Evolutionary conservation across 805 yeast genomes (phyloP).

Genomic region (Lachancea mirantina): DNA sequence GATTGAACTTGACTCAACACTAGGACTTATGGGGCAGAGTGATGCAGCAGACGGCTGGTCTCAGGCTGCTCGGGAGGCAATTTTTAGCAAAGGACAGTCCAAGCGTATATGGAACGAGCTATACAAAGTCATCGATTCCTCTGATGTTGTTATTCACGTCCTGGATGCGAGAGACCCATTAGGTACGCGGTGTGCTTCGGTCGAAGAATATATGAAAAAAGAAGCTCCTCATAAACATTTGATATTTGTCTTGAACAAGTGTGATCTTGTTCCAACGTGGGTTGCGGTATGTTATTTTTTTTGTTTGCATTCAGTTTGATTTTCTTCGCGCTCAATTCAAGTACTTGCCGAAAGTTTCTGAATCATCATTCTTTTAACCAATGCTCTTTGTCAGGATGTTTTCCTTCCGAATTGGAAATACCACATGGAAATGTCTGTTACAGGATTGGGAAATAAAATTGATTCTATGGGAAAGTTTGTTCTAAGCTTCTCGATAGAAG

Average conservation of each 20-base stretch:
- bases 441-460: constrained; percentile 93
- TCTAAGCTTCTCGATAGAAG: too few relatives aligned
- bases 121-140: constrained; percentile 93
- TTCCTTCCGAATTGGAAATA: too few relatives aligned
- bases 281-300: constrained; percentile 80
- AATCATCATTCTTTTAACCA: constrained; percentile 39
- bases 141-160: constrained; percentile 95
- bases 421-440: constrained; percentile 79
- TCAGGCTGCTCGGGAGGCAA: constrained; percentile 88
- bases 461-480: too few relatives aligned
- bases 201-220: constrained; percentile 84
- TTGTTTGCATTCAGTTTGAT: constrained; percentile 11
- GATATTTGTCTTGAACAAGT: constrained; percentile 89
- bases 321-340: constrained; percentile 2
- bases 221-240: constrained; percentile 97
- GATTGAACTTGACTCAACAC: constrained; percentile 61
- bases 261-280: constrained; percentile 98
- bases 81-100: constrained; percentile 94
- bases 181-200: constrained; percentile 91
- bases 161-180: constrained; percentile 96
- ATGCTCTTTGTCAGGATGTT: constrained; percentile 79
- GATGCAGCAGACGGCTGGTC: constrained; percentile 71
- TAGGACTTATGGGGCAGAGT: constrained; percentile 73
- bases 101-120: constrained; percentile 98
- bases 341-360: constrained; percentile 5